Evolutionary conservation across 75 land plant genomes (phyloP).

Genomic region (Chamaecyparis obtusa): DNA sequence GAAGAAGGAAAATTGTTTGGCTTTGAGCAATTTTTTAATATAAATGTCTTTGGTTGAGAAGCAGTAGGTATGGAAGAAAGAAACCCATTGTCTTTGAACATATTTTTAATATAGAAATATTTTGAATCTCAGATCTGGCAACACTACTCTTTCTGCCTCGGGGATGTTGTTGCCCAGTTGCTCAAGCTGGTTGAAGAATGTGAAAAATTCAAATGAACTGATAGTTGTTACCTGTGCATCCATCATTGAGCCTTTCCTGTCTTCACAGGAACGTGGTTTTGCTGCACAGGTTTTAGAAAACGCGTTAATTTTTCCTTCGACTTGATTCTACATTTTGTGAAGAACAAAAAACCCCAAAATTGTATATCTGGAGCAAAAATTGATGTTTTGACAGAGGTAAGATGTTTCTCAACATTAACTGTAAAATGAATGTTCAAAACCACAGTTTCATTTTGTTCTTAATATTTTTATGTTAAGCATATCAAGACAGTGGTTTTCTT

Average conservation of each 20-base stretch:
- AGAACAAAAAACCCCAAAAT: conserved; percentile 19
- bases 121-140: conserved; percentile 51
- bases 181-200: neutral
- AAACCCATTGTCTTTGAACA: neutral
- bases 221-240: conserved; percentile 74
- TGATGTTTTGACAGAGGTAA: conserved; percentile 76
- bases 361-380: conserved; percentile 64
- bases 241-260: conserved; percentile 77
- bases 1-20: too few relatives aligned
- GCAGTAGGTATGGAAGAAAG: too few relatives aligned
- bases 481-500: too few relatives aligned
- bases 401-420: neutral
- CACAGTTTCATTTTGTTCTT: neutral
- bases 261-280: conserved; percentile 9
- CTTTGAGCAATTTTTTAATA: too few relatives aligned
- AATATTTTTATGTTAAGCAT: too few relatives aligned
- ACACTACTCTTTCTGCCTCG: conserved; percentile 84
- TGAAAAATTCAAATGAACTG: neutral
- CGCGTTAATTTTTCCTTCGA: neutral
- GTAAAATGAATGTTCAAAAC: neutral
- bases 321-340: neutral
- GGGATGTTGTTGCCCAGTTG: conserved; percentile 51
- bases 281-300: conserved; percentile 19
- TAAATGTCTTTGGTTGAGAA: neutral
- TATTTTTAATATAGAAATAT: neutral